Conservation (phyloP, 2,329 filamentous ascomycete species). For the Cryphonectria parasitica region DNA sequence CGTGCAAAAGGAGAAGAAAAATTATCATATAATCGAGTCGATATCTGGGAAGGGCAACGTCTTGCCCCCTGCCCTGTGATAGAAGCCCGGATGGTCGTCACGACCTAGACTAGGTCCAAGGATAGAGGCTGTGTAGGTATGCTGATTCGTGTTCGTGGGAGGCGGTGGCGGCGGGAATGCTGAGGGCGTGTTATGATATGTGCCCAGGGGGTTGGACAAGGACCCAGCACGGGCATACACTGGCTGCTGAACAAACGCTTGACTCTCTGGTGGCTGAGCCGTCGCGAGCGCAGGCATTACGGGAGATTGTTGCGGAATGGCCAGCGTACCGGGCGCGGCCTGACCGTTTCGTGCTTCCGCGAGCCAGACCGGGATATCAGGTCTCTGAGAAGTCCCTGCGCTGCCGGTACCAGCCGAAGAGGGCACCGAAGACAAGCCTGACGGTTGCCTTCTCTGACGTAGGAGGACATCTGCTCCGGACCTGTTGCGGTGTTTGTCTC, state of each 20-base stretch:
- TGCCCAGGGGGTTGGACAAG: not conserved
- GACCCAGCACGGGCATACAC: not conserved
- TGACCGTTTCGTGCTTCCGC: slow-evolving; percentile 6
- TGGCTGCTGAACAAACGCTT: not conserved
- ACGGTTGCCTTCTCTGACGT: slow-evolving; percentile 8
- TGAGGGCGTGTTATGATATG: not conserved
- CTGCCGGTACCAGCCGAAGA: not conserved
- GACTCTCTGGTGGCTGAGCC: not conserved
- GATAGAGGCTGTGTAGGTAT: not conserved
- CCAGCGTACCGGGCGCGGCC: not conserved
- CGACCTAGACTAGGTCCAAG: not conserved
- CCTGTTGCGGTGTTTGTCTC: slow-evolving; percentile 10
- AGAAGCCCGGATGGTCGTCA: slow-evolving; percentile 8
- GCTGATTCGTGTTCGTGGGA: not conserved
- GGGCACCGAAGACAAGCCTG: not conserved
- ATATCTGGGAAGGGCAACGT: slow-evolving; percentile 9
- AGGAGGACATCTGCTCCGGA: slow-evolving; percentile 21
- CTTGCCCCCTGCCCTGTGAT: slow-evolving; percentile 15
- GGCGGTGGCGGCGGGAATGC: not conserved
- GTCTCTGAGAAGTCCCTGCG: not conserved
- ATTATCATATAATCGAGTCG: slow-evolving; percentile 13
- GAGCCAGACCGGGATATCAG: slow-evolving; percentile 16
- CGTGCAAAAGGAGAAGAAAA: not conserved
- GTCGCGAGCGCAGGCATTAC: not conserved
- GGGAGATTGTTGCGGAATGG: slow-evolving; percentile 8